Evolutionary conservation across 192 early-diverging fungal species (phyloP), one percentile per base, ranked within the genome.

Genomic region (Mycoemilia scoparia): DNA sequence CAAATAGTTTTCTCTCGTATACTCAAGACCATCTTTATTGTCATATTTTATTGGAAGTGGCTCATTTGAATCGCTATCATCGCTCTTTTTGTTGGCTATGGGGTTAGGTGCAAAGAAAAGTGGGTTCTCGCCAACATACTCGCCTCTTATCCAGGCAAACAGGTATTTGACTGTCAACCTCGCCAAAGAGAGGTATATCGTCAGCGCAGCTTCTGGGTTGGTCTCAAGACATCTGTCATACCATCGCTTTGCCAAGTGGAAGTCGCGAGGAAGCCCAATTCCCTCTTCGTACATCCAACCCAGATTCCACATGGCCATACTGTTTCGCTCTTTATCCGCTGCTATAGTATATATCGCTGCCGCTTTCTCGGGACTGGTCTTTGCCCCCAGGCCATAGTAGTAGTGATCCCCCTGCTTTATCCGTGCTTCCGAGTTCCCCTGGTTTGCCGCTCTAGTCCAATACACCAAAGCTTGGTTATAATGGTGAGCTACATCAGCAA

Each of bases 201-300:
- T 78, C 12, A 97, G 45, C 27, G 74, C 77, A 0, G 81, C 82
- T 14, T 71, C 69, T n/a, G 69, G 73, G 46, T 91, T 89, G 20
- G 71, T 74, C 5, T 61, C 54, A 4, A 91, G 49, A n/a, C 79
- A 65, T 30, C 48, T 49, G 57, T 97, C 93, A 49, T 95, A 97
- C 53, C 70, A 81, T 24, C 88, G 71, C 55, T 95, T 95, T 10
- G 93, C 89, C 39, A 95, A 50, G 47, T 87, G 77, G 39, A 73
- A 89, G 54, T 97, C 88, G 67, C 72, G 71, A n/a, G 69, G 33
- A 3, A 91, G 77, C 4, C 93, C 93, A 19, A 93, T 40, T 22
- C 93, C 93, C 40, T 78, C 71, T 49, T 97, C 90, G 51, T 91
- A 66, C 85, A 97, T 92, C 74, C 77, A 93, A 3, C 84, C 93